phyloP scores from a whole-genome alignment of 192 early-diverging fungal genomes.

The Coemansia sp. region DNA sequence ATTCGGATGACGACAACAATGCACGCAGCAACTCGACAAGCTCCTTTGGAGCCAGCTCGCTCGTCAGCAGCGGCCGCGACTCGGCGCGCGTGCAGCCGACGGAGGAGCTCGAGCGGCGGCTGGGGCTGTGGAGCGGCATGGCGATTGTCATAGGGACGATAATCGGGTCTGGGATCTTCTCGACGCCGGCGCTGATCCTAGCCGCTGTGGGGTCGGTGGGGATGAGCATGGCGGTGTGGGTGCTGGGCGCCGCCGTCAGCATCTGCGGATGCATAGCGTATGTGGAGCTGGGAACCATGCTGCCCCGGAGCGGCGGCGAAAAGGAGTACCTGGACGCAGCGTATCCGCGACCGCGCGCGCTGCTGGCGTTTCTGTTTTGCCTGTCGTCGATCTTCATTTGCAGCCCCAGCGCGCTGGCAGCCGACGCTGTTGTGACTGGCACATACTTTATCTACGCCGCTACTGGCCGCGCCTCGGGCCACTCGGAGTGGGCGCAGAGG shows the following conservation, averaged over 20 bases:
- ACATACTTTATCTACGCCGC: constrained; percentile 50
- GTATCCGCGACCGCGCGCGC: constrained; percentile 56
- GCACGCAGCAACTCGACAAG: neutral
- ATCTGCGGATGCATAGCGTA: constrained; percentile 48
- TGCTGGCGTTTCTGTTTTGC: constrained; percentile 57
- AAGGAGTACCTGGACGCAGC: constrained; percentile 62
- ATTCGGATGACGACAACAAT: neutral
- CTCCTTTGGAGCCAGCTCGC: neutral
- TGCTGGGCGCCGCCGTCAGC: constrained; percentile 42
- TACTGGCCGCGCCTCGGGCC: constrained; percentile 14
- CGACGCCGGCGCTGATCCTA: constrained; percentile 46
- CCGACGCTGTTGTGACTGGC: constrained; percentile 49
- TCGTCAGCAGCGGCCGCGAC: neutral
- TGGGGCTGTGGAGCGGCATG: constrained; percentile 56
- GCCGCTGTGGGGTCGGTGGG: constrained; percentile 43
- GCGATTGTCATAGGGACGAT: constrained; percentile 55
- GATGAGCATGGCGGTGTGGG: constrained; percentile 52
- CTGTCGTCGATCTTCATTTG: constrained; percentile 34
- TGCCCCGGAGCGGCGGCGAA: constrained; percentile 63
- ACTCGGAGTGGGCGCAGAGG: constrained; percentile 48
- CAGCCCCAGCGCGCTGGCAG: constrained; percentile 43
- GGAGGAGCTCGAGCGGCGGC: constrained; percentile 32
- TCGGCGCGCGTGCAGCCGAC: neutral
- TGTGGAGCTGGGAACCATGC: constrained; percentile 60
- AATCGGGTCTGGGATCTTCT: constrained; percentile 55